Conservation (phyloP, 176 grass and related monocot genomes). For the Cocos nucifera region DNA sequence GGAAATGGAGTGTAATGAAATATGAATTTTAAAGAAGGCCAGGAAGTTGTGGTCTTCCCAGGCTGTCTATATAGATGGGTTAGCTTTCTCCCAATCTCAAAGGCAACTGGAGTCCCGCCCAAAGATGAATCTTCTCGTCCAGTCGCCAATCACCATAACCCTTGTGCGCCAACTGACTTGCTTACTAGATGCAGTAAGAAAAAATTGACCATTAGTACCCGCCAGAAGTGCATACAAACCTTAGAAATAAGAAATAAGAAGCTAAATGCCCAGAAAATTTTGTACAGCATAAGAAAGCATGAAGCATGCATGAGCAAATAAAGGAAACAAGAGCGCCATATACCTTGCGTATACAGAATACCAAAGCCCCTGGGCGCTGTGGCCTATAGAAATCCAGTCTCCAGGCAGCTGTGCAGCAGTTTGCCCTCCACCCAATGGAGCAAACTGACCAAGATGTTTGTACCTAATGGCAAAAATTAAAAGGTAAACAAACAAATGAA, state of each 20-base stretch:
- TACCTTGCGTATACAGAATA: conserved; percentile 76
- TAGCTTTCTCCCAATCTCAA: not conserved
- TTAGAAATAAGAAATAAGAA: too few species aligned
- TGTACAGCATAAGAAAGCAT: too few species aligned
- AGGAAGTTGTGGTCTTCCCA: not conserved
- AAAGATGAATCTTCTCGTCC: conserved; percentile 45
- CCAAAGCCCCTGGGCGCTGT: conserved; percentile 71
- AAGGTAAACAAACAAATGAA: not conserved
- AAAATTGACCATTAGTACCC: not conserved
- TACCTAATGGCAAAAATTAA: conserved; percentile 23
- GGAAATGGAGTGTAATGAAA: too few species aligned
- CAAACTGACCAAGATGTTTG: conserved; percentile 58
- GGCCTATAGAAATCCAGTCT: conserved; percentile 62
- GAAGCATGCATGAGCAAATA: too few species aligned
- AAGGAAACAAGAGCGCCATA: not conserved
- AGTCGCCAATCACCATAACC: conserved; percentile 48
- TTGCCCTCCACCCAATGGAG: conserved; percentile 64
- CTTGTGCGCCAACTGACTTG: conserved; percentile 76
- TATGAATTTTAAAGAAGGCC: not conserved
- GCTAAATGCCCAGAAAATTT: too few species aligned
- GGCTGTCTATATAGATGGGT: not conserved
- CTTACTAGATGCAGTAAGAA: conserved; percentile 33
- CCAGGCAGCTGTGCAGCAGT: conserved; percentile 48
- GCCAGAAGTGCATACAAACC: too few species aligned
- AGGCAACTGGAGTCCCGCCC: conserved; percentile 70